Evolutionary conservation across 148 eudicot species (phyloP), one percentile per base, ranked within the genome.

Genomic region (Arctostaphylos glauca): DNA sequence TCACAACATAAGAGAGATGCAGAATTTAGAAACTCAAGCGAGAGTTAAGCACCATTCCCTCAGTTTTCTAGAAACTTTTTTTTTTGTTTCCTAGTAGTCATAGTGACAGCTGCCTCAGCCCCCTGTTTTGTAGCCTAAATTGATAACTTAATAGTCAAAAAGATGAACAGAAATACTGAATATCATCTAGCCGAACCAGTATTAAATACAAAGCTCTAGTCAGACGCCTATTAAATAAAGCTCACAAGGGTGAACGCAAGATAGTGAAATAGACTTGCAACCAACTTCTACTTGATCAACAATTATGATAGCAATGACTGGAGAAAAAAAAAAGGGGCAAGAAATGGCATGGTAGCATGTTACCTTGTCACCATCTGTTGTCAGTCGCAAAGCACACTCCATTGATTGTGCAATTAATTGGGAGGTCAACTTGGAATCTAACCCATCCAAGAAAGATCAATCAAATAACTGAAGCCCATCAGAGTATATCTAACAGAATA

Each of bases 291-390:
- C 15, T 60, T 16, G 58, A 59, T 60, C 31, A 75, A 75, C 19
- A 31, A 81, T 71, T 54, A 77, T n/a, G 54, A n/a, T 19, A 25
- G 38, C 80, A 79, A 79, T 59, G 72, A 68, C 64, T 47, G 73
- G 38, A 48, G 2, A 23, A 50, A 9, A 54, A 70, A 58, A 58
- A 67, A 68, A 4, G 15, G 18, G 73, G 59, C 47, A n/a, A 55
- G 6, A 75, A 78, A 71, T 59, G 64, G 81, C 31, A 78, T n/a
- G 41, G 14, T 44, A 72, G 78, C 54, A 38, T 60, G 50, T 75
- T 89, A 95, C 98, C 96, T 96, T 96, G 88, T 96, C 99, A 88
- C 93, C 92, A 72, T 96, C 99, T 75, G 84, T 92, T 31, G 97
- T 88, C 84, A 96, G 87, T 80, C 87, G 91, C 88, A 96, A 81